Percentiles rank a stretch among this genome's conserved stretches.
phyloP scores from a whole-genome alignment of 768 basidiomycete species.

The Mycena indigotica region DNA sequence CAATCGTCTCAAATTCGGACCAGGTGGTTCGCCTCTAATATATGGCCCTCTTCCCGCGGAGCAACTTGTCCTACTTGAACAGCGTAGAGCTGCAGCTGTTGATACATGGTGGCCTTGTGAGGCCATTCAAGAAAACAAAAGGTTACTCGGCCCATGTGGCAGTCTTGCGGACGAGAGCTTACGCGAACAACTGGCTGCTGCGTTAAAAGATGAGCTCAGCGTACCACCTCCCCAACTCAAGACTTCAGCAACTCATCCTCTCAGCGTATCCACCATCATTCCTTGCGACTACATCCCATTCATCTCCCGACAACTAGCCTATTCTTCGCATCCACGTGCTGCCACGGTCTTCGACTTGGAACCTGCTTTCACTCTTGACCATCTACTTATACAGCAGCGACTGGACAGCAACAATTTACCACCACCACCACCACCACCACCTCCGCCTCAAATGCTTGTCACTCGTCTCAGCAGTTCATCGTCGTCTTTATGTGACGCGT shows the following conservation, averaged over 20 bases:
- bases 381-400: conserved; percentile 27
- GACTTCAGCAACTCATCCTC: conserved; percentile 80
- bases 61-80: conserved; percentile 53
- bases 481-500: conserved; percentile 34
- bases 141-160: conserved; percentile 34
- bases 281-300: conserved; percentile 58
- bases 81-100: conserved; percentile 47
- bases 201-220: conserved; percentile 47
- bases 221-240: conserved; percentile 37
- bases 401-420: conserved; percentile 23
- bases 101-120: conserved; percentile 54
- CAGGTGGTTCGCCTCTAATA: conserved; percentile 53
- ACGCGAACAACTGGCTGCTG: conserved; percentile 51
- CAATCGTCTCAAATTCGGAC: conserved; percentile 67
- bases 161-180: conserved; percentile 17
- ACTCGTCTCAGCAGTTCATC: conserved; percentile 23
- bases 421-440: conserved; percentile 22
- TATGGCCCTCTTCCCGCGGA: conserved; percentile 73
- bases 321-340: conserved; percentile 26
- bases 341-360: conserved; percentile 52
- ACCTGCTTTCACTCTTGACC: conserved; percentile 45
- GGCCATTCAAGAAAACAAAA: conserved; percentile 14
- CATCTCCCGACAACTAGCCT: conserved; percentile 51
- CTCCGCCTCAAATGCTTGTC: conserved; percentile 21
- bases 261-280: conserved; percentile 71